A percentile compares a stretch with the other conserved stretches of the same genome.
Evolutionary conservation across 306 rosid species (phyloP).

Genomic region (Erythrophleum fordii): DNA sequence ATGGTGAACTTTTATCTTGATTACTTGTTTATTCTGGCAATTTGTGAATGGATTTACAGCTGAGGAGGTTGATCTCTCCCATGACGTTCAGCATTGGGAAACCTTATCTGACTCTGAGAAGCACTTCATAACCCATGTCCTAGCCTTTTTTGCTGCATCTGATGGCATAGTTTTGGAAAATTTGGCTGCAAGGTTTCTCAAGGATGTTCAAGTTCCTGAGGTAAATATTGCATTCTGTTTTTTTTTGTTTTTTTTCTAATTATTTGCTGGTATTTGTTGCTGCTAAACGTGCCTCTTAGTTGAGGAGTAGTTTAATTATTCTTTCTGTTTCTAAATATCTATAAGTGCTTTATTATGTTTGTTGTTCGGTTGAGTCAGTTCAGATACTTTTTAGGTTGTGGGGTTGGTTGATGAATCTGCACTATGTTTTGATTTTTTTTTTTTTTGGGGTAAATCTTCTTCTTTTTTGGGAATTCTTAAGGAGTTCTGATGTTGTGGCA

Average conservation of each 20-base stretch:
- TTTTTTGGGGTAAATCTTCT: background rate
- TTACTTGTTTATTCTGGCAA: slow-evolving; percentile 31
- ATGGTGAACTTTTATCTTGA: background rate
- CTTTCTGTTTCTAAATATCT: background rate
- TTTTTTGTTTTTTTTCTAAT: background rate
- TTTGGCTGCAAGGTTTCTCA: slow-evolving; percentile 84
- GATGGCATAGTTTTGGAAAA: slow-evolving; percentile 94
- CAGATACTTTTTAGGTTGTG: background rate
- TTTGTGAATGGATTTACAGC: slow-evolving; percentile 57
- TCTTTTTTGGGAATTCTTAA: background rate
- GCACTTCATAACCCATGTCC: slow-evolving; percentile 77
- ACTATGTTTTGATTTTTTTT: background rate
- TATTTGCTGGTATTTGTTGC: background rate
- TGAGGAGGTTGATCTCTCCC: slow-evolving; percentile 92
- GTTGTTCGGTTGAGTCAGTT: background rate
- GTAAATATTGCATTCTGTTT: slow-evolving; percentile 43
- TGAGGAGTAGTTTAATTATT: slow-evolving; percentile 13
- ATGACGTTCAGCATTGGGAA: slow-evolving; percentile 76
- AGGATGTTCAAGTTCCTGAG: slow-evolving; percentile 88
- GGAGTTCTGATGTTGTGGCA: background rate
- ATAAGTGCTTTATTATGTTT: slow-evolving; percentile 16
- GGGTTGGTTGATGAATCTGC: slow-evolving; percentile 4
- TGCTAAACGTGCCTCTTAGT: background rate
- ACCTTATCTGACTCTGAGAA: slow-evolving; percentile 74
- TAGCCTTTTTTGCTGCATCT: slow-evolving; percentile 92